phyloP scores from a whole-genome alignment of 1,284 basidiomycete species.

The Neonothopanus nambi region DNA sequence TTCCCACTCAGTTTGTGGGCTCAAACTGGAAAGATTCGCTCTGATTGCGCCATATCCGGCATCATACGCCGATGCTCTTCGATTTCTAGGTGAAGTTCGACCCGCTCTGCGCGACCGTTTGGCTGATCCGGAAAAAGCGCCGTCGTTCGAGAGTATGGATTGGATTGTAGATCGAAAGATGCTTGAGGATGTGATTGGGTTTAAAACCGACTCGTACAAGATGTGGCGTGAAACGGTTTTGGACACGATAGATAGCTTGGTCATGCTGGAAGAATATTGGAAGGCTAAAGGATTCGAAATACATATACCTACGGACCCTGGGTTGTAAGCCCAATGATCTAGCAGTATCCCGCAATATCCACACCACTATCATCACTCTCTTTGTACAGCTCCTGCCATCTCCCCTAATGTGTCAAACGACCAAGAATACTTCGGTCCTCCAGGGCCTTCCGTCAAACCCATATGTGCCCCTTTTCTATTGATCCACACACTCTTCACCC shows the following conservation, averaged over 20 bases:
- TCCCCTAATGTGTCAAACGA: slow-evolving; percentile 56
- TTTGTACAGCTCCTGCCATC: slow-evolving; percentile 55
- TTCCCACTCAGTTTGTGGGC: background rate
- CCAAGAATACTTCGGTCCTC: slow-evolving; percentile 39
- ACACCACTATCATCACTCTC: too few species aligned
- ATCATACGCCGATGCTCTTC: slow-evolving; percentile 13
- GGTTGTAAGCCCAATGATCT: background rate
- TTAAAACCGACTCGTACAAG: slow-evolving; percentile 14
- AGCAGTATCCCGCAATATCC: background rate
- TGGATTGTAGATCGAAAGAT: background rate
- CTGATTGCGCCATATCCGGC: slow-evolving; percentile 14
- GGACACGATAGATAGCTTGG: slow-evolving; percentile 18
- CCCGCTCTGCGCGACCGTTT: slow-evolving; percentile 17
- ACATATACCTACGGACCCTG: background rate
- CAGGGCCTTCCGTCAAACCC: slow-evolving; percentile 15
- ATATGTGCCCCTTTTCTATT: slow-evolving; percentile 41
- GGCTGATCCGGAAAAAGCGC: slow-evolving; percentile 15
- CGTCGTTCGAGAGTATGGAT: background rate
- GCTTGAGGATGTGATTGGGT: slow-evolving; percentile 17
- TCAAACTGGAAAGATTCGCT: slow-evolving; percentile 14
- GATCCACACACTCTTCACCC: slow-evolving; percentile 63
- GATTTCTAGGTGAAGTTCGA: slow-evolving; percentile 16
- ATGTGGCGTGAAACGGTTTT: slow-evolving; percentile 21
- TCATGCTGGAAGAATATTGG: slow-evolving; percentile 18
- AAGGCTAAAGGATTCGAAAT: slow-evolving; percentile 10